Evolutionary conservation across 139 green algal genomes (phyloP).

Genomic region (Chlamydomonas schloesseri): DNA sequence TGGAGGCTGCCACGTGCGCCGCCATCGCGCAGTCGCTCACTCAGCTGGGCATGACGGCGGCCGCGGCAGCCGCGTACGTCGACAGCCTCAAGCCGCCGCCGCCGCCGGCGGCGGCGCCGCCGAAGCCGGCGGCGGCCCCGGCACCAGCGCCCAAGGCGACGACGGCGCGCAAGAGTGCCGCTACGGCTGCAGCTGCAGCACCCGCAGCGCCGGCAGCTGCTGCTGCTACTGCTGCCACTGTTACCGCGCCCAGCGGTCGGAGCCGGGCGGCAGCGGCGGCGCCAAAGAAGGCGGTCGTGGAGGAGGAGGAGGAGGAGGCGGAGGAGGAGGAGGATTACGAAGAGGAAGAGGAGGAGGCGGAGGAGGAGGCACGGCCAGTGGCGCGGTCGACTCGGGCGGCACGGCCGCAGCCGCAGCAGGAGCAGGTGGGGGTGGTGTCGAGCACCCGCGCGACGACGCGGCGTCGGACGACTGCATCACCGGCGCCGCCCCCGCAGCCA

Average conservation of each 20-base stretch:
- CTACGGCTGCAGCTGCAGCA: not conserved
- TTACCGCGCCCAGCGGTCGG: no score
- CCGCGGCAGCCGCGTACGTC: not conserved
- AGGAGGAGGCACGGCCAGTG: not conserved
- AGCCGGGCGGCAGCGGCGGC: not conserved
- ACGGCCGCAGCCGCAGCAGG: not conserved
- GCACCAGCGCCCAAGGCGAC: not conserved
- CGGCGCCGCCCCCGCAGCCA: not conserved
- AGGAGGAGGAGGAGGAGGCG: not conserved
- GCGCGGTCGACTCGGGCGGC: no score
- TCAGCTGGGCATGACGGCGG: not conserved
- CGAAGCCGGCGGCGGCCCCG: not conserved
- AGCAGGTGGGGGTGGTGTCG: not conserved
- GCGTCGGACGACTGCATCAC: not conserved
- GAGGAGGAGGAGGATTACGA: slow-evolving; percentile 1
- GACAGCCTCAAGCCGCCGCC: slow-evolving; percentile 19
- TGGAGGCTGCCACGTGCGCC: not conserved
- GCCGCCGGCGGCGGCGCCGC: not conserved
- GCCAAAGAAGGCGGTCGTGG: not conserved
- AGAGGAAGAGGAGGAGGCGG: not conserved
- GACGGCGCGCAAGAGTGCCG: no score
- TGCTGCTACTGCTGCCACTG: not conserved
- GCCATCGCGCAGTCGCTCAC: not conserved
- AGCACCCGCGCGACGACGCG: no score
- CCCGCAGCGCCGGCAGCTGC: not conserved